Evolutionary conservation across 2,329 filamentous ascomycete genomes (phyloP).

Genomic region (Helminthosporium solani): DNA sequence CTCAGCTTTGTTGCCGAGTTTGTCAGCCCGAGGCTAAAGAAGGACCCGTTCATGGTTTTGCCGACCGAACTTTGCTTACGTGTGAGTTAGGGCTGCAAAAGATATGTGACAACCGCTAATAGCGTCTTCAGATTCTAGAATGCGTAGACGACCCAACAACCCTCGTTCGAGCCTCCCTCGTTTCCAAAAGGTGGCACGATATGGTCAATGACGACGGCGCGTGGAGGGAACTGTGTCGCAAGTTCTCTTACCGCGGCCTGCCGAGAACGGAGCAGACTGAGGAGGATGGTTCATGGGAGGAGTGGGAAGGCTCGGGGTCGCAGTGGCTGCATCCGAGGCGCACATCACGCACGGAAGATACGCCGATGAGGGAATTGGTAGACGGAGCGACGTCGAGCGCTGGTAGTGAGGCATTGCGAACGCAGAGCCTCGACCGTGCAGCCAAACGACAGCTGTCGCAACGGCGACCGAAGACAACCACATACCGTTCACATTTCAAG

Average conservation of each 20-base stretch:
- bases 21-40: constrained; percentile 89
- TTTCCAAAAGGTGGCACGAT: constrained; percentile 93
- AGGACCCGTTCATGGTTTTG: constrained; percentile 89
- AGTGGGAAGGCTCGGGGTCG: constrained; percentile 27
- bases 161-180: constrained; percentile 87
- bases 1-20: constrained; percentile 96
- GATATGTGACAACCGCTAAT: neutral
- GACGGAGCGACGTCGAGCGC: constrained; percentile 44
- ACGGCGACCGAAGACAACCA: constrained; percentile 65
- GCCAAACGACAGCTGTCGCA: constrained; percentile 38
- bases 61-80: constrained; percentile 91
- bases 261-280: constrained; percentile 48
- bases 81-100: constrained; percentile 54
- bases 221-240: constrained; percentile 96
- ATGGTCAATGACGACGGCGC: constrained; percentile 94
- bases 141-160: constrained; percentile 98
- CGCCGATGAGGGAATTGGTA: constrained; percentile 25
- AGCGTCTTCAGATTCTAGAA: constrained; percentile 71
- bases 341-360: constrained; percentile 29
- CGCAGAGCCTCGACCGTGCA: constrained; percentile 58
- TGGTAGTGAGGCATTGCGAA: constrained; percentile 50
- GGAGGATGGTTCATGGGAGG: constrained; percentile 27
- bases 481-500: constrained; percentile 97
- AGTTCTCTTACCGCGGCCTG: constrained; percentile 77
- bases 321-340: constrained; percentile 31